Evolutionary conservation across 164 flowering plant species (phyloP), one percentile per base, ranked within the genome.

Genomic region (Houttuynia cordata): DNA sequence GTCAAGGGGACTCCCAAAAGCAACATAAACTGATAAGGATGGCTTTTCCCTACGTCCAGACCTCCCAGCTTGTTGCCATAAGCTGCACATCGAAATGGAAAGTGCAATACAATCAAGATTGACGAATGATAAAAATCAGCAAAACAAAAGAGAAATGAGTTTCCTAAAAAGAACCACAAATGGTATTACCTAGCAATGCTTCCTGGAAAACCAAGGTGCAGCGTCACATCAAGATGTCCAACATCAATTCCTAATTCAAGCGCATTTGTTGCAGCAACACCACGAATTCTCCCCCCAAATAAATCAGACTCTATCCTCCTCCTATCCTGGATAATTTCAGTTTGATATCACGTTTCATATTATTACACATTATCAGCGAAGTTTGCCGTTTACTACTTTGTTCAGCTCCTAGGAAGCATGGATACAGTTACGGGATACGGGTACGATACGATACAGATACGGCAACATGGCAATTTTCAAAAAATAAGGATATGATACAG

Each of bases 11-110:
- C 88, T 90, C 61, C 78, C 94, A 79, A 89, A 86, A 64, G 98
- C 96, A 75, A 89, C 88, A 78, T 92, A 92, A 39, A 89, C 80
- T 30, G 96, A 83, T 67, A 92, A 80, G 53, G 98, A 89, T 25
- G 92, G 74, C 45, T 67, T 89, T 69, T 79, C 96, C 67, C 98
- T 82, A 72, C 98, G 83, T 37, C 98, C 98, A 61, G 97, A 81
- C 70, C 98, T 80, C 51, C 98, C 98, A 71, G 96, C 98, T 79
- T 93, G 98, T 60, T 93, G 98, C 98, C 98, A 89, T 69, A 93
- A 67, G 75, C 98, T 93, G 67, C 53, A 71, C 19, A 62, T 1
- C 41, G 45, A 63, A 23, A 30, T 47, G 42, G 41, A 14, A 23
- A 40, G 40, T 56, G 17, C 19, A 12, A 54, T 54, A 23, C 15